phyloP scores from a whole-genome alignment of 169 alveolate species.

The Plasmodium reichenowi region DNA sequence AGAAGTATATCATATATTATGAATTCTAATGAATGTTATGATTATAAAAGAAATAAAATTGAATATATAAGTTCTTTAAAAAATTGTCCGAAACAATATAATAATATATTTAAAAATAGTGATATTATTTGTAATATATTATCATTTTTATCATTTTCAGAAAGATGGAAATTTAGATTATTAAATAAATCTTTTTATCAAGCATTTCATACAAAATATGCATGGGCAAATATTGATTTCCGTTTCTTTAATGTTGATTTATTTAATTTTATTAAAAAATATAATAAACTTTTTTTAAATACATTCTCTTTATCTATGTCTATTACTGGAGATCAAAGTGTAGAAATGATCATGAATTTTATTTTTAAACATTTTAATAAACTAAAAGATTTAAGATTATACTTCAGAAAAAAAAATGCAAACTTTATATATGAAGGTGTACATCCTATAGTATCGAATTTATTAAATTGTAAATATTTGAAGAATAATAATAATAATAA shows the following conservation, averaged over 20 bases:
- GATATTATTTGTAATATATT: conserved; percentile 50
- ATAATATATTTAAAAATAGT: conserved; percentile 23
- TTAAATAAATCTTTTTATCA: conserved; percentile 47
- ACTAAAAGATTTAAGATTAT: conserved; percentile 33
- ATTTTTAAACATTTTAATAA: conserved; percentile 14
- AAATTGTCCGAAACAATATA: too few species aligned
- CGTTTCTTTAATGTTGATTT: conserved; percentile 52
- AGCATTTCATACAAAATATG: conserved; percentile 69
- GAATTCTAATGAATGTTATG: not conserved
- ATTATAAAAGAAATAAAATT: conserved; percentile 2
- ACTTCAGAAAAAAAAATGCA: conserved; percentile 43
- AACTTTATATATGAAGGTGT: conserved; percentile 64
- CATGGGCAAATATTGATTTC: conserved; percentile 50
- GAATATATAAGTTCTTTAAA: not conserved
- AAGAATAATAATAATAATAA: not conserved
- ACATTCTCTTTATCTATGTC: conserved; percentile 39
- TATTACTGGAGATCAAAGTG: conserved; percentile 28
- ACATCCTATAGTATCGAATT: conserved; percentile 44
- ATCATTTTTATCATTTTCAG: conserved; percentile 40
- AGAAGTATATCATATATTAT: not conserved
- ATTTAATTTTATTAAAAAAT: conserved; percentile 39
- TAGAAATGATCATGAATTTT: conserved; percentile 21
- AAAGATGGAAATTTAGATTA: conserved; percentile 49
- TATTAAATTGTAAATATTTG: conserved; percentile 9
- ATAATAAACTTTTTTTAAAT: conserved; percentile 29